Evolutionary conservation across 2,329 filamentous ascomycete genomes (phyloP).

Genomic region (Xylaria multiplex): DNA sequence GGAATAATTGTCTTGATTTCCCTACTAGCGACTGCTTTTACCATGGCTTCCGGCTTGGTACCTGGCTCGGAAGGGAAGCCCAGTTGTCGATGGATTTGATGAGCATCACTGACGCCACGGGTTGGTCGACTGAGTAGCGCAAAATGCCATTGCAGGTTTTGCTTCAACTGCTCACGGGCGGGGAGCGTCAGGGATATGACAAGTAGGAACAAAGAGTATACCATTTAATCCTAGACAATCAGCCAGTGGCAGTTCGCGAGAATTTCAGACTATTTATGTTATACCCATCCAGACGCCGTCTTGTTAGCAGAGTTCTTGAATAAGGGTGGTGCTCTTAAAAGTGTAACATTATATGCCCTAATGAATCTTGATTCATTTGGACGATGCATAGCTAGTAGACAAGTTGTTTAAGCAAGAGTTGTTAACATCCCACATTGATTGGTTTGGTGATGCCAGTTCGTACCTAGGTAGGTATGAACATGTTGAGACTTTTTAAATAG

Average conservation of each 20-base stretch:
- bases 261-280: constrained; percentile 30
- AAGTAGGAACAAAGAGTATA: constrained; percentile 32
- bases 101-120: constrained; percentile 19
- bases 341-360: background rate
- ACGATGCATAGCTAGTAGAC: background rate
- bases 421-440: too few species aligned
- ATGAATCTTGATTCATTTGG: background rate
- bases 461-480: too few species aligned
- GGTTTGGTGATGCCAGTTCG: too few species aligned
- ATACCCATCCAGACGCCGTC: background rate
- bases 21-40: constrained; percentile 16
- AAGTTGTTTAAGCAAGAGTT: too few species aligned
- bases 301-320: background rate
- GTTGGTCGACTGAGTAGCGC: constrained; percentile 18
- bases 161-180: constrained; percentile 13
- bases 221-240: constrained; percentile 42
- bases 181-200: constrained; percentile 15
- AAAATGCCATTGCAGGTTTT: constrained; percentile 14
- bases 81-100: constrained; percentile 11
- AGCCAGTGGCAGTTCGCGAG: constrained; percentile 42
- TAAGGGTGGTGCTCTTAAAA: background rate
- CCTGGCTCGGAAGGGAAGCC: constrained; percentile 7
- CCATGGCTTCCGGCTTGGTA: constrained; percentile 14
- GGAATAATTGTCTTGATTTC: constrained; percentile 38
- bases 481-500: too few species aligned